Base-by-base conservation (phyloP, 2,329 filamentous ascomycete species). In the Colletotrichum lini region DNA sequence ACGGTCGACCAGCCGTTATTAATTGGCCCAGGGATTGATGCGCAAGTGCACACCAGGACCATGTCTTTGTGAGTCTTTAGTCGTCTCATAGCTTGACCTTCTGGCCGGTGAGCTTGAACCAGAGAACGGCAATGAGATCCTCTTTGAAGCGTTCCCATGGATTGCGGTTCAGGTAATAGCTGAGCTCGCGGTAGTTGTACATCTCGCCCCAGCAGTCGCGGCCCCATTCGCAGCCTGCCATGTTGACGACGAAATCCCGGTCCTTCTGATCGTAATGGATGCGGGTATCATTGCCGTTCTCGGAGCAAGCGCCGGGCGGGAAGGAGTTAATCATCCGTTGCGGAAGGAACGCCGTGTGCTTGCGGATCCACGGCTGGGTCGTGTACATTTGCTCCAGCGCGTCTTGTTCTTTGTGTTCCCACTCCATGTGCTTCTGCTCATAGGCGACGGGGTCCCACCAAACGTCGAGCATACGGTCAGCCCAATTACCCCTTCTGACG, bases 401-500 rank as follows among this genome's bases (percentile, higher is more conserved):
- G 79, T 98, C 95, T 83, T 99, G 96, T 81, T 99, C 96, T 81
- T 98, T 98, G 86, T 99, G 96, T 78, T 96, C 95, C 96, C 96
- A 99, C 73, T 96, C 90, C 95, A 98, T 98, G 81, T 99, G 96
- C 80, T 95, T 97, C 83, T 99, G 96, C 83, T 99, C 96, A 81
- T 99, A 99, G 68, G 93, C 91, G 40, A 98, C 95, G 0, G 96
- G 96, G 78, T 99, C 96, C 96, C 96, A 99, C 96, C 96, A 99
- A 63, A 98, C 89, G 78, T 99, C 96, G 45, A 99, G 89, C 21
- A 99, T 84, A 5, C 94, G 92, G 77, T 98, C 96, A 0, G 95
- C 94, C 94, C 95, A 99, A 35, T 91, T 86, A 77, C 94, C 94
- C 72, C 96, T 91, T 60, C 91, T 91, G 54, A 98, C 84, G 81